phyloP scores from a whole-genome alignment of 495 filamentous ascomycete genomes.

The Penicillium parvum region DNA sequence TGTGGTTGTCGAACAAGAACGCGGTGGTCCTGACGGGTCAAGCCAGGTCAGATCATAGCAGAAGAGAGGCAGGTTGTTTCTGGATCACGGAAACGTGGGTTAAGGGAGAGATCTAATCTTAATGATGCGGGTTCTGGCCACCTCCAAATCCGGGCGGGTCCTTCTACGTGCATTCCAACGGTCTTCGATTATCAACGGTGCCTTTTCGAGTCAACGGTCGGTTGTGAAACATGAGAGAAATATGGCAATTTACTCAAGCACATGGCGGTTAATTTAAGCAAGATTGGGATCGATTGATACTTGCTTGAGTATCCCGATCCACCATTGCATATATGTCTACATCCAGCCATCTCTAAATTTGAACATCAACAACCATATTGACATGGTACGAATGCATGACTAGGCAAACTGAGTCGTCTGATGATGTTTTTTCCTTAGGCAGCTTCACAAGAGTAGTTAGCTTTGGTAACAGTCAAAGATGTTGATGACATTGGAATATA shows the following conservation, averaged over 20 bases:
- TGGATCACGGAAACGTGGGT: not conserved
- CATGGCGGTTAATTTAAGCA: no score
- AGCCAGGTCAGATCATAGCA: slow-evolving; percentile 25
- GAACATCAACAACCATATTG: no score
- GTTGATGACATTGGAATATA: slow-evolving; percentile 32
- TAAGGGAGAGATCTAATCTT: slow-evolving; percentile 1
- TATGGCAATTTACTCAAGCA: not conserved
- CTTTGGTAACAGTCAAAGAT: slow-evolving; percentile 13
- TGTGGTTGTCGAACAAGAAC: slow-evolving; percentile 10
- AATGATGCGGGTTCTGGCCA: slow-evolving; percentile 7
- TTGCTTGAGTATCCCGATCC: no score
- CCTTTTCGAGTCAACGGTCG: slow-evolving; percentile 9
- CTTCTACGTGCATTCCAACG: slow-evolving; percentile 12
- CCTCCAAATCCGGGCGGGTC: slow-evolving; percentile 13
- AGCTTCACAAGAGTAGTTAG: no score
- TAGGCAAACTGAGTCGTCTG: no score
- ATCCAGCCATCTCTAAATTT: no score
- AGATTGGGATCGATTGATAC: no score
- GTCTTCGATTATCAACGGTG: slow-evolving; percentile 2
- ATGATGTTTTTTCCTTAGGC: no score
- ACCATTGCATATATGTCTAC: no score
- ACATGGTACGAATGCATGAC: no score
- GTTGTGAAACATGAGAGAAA: not conserved
- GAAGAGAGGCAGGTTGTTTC: no score
- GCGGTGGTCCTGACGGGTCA: not conserved